Evolutionary conservation across 345 rosid genomes (phyloP).

Genomic region (Bruguiera parviflora): DNA sequence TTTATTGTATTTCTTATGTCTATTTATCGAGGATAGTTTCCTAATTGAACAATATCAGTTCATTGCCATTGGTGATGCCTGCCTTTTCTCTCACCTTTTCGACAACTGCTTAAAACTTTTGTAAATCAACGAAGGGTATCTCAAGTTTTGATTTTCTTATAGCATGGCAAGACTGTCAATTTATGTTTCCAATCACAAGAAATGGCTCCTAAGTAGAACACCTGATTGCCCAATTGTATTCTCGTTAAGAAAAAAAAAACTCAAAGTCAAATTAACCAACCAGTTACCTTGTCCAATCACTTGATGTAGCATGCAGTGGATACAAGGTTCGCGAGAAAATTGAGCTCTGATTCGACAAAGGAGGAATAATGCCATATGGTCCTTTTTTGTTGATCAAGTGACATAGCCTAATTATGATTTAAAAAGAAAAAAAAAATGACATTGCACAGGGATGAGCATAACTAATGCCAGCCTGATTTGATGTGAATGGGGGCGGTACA

Average conservation of each 20-base stretch:
- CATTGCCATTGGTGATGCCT: too few species aligned
- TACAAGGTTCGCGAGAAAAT: background rate
- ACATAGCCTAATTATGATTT: too few species aligned
- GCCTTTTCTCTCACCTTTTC: too few species aligned
- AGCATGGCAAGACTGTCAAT: background rate
- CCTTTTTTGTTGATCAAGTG: background rate
- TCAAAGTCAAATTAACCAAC: too few species aligned
- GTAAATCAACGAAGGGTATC: too few species aligned
- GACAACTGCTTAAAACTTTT: too few species aligned
- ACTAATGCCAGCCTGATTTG: constrained; percentile 7
- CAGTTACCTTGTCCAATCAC: too few species aligned
- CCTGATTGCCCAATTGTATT: background rate
- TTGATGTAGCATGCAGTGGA: background rate
- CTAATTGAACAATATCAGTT: too few species aligned
- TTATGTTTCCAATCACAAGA: background rate
- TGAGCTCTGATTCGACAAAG: background rate
- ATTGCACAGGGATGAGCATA: background rate
- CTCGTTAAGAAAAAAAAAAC: background rate
- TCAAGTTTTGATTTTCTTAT: too few species aligned
- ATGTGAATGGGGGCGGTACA: background rate
- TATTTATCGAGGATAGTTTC: too few species aligned
- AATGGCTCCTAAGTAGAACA: background rate
- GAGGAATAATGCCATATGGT: background rate
- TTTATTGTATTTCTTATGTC: too few species aligned
- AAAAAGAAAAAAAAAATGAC: background rate